Percentiles rank a stretch among this genome's conserved stretches.
These are phyloP conservation scores for Apiospora phragmitis DNA, from an alignment of 2,329 filamentous ascomycete species.

Conservation along the genomic window DNA sequence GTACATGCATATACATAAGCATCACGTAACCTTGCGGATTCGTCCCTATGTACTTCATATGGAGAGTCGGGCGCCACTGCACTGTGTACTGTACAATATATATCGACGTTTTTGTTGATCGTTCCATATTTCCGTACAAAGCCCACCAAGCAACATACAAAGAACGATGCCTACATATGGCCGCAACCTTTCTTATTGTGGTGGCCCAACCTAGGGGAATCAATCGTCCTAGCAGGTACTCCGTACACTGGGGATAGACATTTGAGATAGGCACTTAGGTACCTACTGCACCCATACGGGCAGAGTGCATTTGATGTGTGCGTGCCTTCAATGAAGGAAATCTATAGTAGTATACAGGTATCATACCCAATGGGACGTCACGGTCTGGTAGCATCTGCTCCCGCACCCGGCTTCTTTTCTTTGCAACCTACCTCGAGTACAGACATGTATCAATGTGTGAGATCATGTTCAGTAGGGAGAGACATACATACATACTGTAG, in stretches of 20 bases:
- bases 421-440: not conserved
- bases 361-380: too few species aligned
- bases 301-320: not conserved
- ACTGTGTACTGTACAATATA: not conserved
- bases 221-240: not conserved
- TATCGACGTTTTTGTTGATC: not conserved
- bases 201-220: conserved; percentile 5
- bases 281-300: not conserved
- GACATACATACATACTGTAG: not conserved
- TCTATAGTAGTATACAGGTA: too few species aligned
- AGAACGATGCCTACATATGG: not conserved
- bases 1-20: not conserved
- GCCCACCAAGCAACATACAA: not conserved
- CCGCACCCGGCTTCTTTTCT: not conserved
- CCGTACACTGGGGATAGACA: not conserved
- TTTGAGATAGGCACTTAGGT: not conserved
- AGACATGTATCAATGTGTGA: not conserved
- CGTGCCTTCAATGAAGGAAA: too few species aligned
- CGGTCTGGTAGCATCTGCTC: not conserved
- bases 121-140: conserved; percentile 7
- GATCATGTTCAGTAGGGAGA: not conserved
- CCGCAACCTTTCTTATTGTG: not conserved
- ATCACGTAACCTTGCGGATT: not conserved
- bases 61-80: not conserved
- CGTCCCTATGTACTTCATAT: not conserved